Percentiles rank a stretch among this genome's conserved stretches.
These are phyloP conservation scores for Rhodotorula sp. DNA, from an alignment of 1,284 basidiomycete species.

Conservation along the genomic window DNA sequence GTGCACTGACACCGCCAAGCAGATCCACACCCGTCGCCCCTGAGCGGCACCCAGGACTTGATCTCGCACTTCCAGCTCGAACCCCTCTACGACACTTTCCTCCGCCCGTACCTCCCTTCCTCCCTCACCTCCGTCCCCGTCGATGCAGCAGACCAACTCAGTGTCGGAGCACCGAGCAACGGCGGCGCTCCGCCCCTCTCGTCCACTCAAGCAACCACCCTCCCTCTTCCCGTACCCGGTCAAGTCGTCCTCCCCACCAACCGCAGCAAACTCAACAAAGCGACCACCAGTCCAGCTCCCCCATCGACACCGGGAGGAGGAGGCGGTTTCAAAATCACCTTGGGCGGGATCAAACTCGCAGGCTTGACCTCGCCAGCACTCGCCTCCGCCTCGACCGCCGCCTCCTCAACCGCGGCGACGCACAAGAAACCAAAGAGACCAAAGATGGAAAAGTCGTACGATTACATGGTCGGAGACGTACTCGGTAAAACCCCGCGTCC, in stretches of 20 bases:
- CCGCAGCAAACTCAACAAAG: background rate
- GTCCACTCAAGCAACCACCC: background rate
- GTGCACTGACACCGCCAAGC: background rate
- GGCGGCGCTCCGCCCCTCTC: too few species aligned
- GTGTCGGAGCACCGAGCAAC: too few species aligned
- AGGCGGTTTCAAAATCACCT: slow-evolving; percentile 29
- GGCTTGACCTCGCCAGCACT: slow-evolving; percentile 3
- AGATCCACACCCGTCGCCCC: slow-evolving; percentile 31
- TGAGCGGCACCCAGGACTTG: slow-evolving; percentile 40
- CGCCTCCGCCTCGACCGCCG: background rate
- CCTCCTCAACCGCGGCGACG: too few species aligned
- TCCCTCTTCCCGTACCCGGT: background rate
- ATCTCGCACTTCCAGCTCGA: slow-evolving; percentile 36
- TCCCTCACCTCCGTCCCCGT: background rate
- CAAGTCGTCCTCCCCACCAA: background rate
- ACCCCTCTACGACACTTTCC: slow-evolving; percentile 39
- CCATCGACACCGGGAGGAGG: background rate
- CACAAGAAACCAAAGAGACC: slow-evolving; percentile 22
- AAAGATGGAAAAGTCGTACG: slow-evolving; percentile 42
- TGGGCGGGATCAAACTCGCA: slow-evolving; percentile 34
- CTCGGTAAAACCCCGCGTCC: slow-evolving; percentile 35
- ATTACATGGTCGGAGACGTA: slow-evolving; percentile 40
- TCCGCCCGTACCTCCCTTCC: slow-evolving; percentile 39
- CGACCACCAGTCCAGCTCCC: slow-evolving; percentile 1
- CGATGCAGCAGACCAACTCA: background rate